Evolutionary conservation across 78 protist species (phyloP), one percentile per base, ranked within the genome.

Genomic region (Trichosphaerium sp.): DNA sequence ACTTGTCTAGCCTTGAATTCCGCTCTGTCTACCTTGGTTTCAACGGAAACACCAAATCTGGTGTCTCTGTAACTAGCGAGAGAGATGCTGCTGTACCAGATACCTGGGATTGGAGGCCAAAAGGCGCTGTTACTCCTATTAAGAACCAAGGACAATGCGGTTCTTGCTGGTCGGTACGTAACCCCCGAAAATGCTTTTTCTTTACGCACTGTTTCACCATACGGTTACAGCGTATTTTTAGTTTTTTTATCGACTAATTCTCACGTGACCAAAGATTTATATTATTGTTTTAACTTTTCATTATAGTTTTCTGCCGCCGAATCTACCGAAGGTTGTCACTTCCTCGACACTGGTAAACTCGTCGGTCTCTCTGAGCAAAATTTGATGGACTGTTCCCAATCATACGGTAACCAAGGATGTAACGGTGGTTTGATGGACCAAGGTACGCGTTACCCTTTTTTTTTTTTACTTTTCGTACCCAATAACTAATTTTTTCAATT

Each of bases 71-170:
- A 25, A 43, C 32, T 0, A 51, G 59, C 38, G 66, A 61, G 21
- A 62, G 47, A 38, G n/a, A n/a, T n/a, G n/a, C n/a, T n/a, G n/a
- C n/a, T n/a, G n/a, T n/a, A n/a, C n/a, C n/a, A 44, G 2, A 59
- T 11, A 41, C 82, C 44, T 65, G 75, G 26, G 92, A 82, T 60
- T 86, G 92, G 92, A 44, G 70, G 31, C 41, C 8, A 4, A 71
- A 76, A 56, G 80, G 73, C 40, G 80, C 66, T 21, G 88, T 83
- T 4, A 43, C 83, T 6, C 74, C 78, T n/a, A 84, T 83, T 51
- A 84, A 81, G 74, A 52, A 75, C 83, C 87, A 77, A 65, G 65
- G 80, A 25, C 71, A 84, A 69, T 87, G 92, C 68, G 92, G 92
- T 11, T 71, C 77, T 23, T 64, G 69, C 4, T 71, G 34, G 62